Base-by-base conservation (phyloP, 2,329 filamentous ascomycete genomes). In the Cytospora mali region DNA sequence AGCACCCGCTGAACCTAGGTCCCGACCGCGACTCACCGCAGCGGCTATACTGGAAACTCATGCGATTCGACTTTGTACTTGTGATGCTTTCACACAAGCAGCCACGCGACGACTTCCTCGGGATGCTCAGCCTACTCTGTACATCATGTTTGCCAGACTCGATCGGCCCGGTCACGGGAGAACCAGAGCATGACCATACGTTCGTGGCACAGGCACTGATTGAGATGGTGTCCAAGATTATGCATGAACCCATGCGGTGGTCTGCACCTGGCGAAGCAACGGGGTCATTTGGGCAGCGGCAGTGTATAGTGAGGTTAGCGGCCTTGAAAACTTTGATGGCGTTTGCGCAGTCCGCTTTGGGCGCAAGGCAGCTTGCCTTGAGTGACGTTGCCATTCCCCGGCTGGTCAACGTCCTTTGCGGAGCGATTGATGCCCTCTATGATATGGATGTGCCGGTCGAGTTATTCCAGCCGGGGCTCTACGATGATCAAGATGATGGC, bases 401-500 rank as follows among this genome's bases (percentile, higher is more conserved):
- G 3, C 77, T 97, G 0, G 88, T 96, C 28, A 84, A 87, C 28
- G 86, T 90, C 4, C 73, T 86, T 16, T 79, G 77, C 56, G 77
- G 75, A 51, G 85, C 93, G 57, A 88, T 95, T 63, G 89, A 92
- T 66, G 86, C 90, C 67, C 77, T 97, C 23, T 90, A 93, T 71
- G 83, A 89, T 6, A 77, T 83, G 23, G 76, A 80, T 27, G 80
- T 88, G 60, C 68, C 66, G 25, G 55, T 68, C 5, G 53, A 57
- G 5, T 25, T 62, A 1, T 56, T 58, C 64, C 33, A 59, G 7
- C 11, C 10, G 21, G 50, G 29, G 2, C 21, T 46, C 7, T 53
- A 59, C 6, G 46, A 21, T 27, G 27, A 64, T 1, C 35, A 51
- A 0, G 46, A 56, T 10, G 46, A 56, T 13, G 61, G 62, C 9